Base-by-base conservation (phyloP, 2,329 filamentous ascomycete species). In the Fusarium concolor region DNA sequence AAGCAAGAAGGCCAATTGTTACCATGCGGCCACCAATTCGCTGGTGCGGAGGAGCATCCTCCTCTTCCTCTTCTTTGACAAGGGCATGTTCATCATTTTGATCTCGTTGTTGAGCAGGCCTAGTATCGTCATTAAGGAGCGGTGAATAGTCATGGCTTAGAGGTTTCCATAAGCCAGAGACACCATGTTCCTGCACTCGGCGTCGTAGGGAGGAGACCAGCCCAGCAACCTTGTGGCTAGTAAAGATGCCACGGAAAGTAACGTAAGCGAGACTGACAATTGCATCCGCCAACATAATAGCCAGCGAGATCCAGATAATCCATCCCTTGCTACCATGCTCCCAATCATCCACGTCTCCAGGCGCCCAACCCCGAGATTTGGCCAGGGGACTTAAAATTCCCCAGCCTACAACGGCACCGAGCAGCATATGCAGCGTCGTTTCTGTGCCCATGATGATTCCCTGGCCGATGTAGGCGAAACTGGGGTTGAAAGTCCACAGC, bases 371-470 rank as follows among this genome's bases (percentile, higher is more conserved):
- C 71, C 87, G 88, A 57, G 84, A 81, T 77, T 97, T 97, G 6
- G 96, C 94, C 10, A 98, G 79, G 2, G 96, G 96, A 5, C 94
- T 97, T 2, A 99, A 84, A 8, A 98, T 78, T 0, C 89, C 96
- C 96, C 96, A 99, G 26, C 96, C 96, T 11, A 97, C 75, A 17
- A 97, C 77, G 5, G 96, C 94, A 7, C 96, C 96, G 4, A 98
- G 81, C 2, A 97, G 86, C 96, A 99, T 99, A 72, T 98, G 95
- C 52, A 97, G 85, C 5, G 95, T 98, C 0, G 96, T 99, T 38
- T 93, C 91, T 6, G 95, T 92, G 0, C 96, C 96, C 96, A 99
- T 99, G 75, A 99, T 98, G 65, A 99, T 96, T 12, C 96, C 96
- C 80, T 99, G 96, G 0, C 96, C 96, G 26, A 98, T 89, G 77